Base-by-base conservation (phyloP, 495 filamentous ascomycete species). In the Podospora sp. region DNA sequence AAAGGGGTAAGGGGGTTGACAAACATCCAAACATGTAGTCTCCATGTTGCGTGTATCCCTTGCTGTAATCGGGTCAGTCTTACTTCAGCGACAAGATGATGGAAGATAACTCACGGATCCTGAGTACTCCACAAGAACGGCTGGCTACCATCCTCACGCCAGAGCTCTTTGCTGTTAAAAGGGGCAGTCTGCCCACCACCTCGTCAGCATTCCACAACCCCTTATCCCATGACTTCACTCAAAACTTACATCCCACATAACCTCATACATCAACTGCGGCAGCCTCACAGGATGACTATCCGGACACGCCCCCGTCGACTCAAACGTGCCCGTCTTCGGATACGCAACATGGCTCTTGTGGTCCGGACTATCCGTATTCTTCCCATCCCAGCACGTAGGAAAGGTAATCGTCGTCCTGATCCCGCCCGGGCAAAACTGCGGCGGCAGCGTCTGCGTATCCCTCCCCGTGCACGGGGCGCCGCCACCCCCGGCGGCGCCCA, bases 381-480 rank as follows among this genome's bases (percentile, higher is more conserved):
- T 75, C 21, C 84, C 84, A 70, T 87, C 84, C 84, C 83, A 86
- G 71, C 80, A 79, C 52, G 79, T 80, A 3, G 82, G 82, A 69
- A 82, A 84, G 24, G 81, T 81, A 27, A 83, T 79, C 14, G 78
- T 77, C 8, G 81, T 75, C 1, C 82, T 76, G 69, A 82, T 83
- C 22, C 82, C 82, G 26, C 81, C 81, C 14, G 70, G 73, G 69
- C 82, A 83, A 21, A 73, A 51, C 33, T 70, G 63, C 27, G 69
- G 72, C 6, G 82, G 82, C 36, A 84, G 74, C 7, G 74, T 74
- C 22, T 77, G 71, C 5, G 80, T 82, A 63, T 84, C 82, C 22
- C 71, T 69, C 1, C 81, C 81, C 26, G 80, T 81, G 75, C 81
- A 84, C 25, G 81, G 80, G 6, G 80, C 82, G 27, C 80, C 80